These are phyloP conservation scores for Hyphopichia homilentoma DNA, from an alignment of 805 yeast species.

Conservation along the genomic window DNA sequence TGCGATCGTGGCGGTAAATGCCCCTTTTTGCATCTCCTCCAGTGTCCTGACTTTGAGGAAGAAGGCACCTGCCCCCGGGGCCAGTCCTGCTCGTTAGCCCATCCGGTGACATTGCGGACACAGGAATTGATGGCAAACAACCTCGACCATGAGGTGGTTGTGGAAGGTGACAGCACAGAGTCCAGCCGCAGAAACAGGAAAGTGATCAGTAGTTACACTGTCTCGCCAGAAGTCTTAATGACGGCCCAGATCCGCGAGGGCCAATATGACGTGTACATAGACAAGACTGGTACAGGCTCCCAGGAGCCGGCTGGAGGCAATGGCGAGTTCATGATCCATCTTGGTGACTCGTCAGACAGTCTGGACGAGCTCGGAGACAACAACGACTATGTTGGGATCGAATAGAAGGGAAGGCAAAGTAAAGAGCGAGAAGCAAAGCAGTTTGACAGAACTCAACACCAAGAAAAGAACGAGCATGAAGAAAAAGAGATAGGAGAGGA, in stretches of 20 bases:
- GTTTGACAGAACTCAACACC: background rate
- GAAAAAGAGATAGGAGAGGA: too few relatives aligned
- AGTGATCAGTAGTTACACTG: slow-evolving; percentile 30
- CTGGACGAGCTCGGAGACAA: slow-evolving; percentile 14
- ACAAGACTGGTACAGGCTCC: slow-evolving; percentile 7
- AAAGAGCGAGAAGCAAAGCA: slow-evolving; percentile 1
- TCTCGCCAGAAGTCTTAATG: slow-evolving; percentile 22
- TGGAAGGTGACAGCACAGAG: slow-evolving; percentile 7
- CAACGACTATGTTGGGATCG: slow-evolving; percentile 19
- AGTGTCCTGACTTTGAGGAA: slow-evolving; percentile 71
- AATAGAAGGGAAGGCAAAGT: slow-evolving; percentile 3
- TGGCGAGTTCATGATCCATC: slow-evolving; percentile 14
- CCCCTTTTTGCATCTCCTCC: slow-evolving; percentile 50
- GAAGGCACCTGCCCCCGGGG: slow-evolving; percentile 57
- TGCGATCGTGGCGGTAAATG: slow-evolving; percentile 62
- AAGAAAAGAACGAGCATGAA: too few relatives aligned
- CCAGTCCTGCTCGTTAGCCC: slow-evolving; percentile 49
- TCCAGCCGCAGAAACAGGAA: background rate
- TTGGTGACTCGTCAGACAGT: slow-evolving; percentile 10
- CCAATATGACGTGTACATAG: slow-evolving; percentile 23
- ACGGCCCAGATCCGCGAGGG: slow-evolving; percentile 11
- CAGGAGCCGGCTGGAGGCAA: slow-evolving; percentile 4
- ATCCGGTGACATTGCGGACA: slow-evolving; percentile 29
- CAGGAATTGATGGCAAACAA: slow-evolving; percentile 22
- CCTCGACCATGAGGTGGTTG: slow-evolving; percentile 7